phyloP scores from a whole-genome alignment of 1,284 basidiomycete genomes.

The Phylloporus gajari region DNA sequence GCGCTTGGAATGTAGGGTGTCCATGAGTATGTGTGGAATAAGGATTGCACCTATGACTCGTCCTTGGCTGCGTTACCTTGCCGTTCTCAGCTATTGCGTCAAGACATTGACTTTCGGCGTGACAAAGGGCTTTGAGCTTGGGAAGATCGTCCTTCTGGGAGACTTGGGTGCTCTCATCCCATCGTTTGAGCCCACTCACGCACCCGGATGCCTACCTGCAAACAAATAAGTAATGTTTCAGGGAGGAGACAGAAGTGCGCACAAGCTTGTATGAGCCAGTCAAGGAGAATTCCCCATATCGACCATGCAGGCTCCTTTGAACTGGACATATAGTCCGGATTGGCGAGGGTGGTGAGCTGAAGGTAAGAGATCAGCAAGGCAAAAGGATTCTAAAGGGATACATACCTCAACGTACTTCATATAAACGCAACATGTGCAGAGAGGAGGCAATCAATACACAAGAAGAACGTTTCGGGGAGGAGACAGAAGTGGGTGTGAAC shows the following conservation, averaged over 20 bases:
- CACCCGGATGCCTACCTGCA: constrained; percentile 68
- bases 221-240: constrained; percentile 76
- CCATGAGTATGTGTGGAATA: constrained; percentile 41
- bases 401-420: constrained; percentile 75
- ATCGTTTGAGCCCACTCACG: constrained; percentile 73
- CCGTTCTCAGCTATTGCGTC: constrained; percentile 35
- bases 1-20: constrained; percentile 38
- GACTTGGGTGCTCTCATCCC: constrained; percentile 65
- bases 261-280: constrained; percentile 98
- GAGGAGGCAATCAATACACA: constrained; percentile 96
- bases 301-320: constrained; percentile 93
- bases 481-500: constrained; percentile 94
- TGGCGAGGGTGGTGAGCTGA: constrained; percentile 84
- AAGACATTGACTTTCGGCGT: constrained; percentile 46
- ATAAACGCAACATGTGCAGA: too few relatives aligned
- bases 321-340: constrained; percentile 89
- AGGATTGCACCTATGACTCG: constrained; percentile 31
- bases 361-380: constrained; percentile 16
- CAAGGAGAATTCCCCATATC: constrained; percentile 93
- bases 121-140: constrained; percentile 63
- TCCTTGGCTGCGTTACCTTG: constrained; percentile 28
- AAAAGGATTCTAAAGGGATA: constrained; percentile 17
- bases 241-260: constrained; percentile 92
- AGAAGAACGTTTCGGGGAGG: constrained; percentile 95
- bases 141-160: constrained; percentile 63